Base-by-base conservation (phyloP, 2,329 filamentous ascomycete genomes). In the Penicillium concentricum region DNA sequence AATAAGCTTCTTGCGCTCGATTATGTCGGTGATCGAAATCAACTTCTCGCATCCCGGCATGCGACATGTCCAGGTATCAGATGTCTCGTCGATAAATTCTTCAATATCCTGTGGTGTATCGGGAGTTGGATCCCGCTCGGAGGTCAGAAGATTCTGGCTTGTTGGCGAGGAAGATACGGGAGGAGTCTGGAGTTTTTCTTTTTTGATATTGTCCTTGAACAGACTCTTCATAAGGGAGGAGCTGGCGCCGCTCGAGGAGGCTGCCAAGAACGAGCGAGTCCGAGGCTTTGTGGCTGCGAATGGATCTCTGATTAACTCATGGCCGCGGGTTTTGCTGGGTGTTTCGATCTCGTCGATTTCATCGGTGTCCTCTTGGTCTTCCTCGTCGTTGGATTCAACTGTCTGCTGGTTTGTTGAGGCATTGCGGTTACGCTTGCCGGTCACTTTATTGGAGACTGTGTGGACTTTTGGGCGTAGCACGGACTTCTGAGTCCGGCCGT, bases 381-480 rank as follows among this genome's bases (percentile, higher is more conserved):
- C 61, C 26, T 67, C 61, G 20, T 77, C 74, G 57, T 67, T 69
- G 58, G 57, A 70, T 53, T 68, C 64, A 34, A 56, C 20, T 13
- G 37, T 43, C 42, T 66, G 56, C 24, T 67, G 65, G 34, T 66
- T 59, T 28, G 59, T 56, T 16, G 60, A 63, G 39, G 64, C 57
- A 45, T 71, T 72, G 51, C 74, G 67, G 22, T 74, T 74, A 38
- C 76, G 72, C 60, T 78, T 78, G 38, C 76, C 75, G 22, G 72
- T 73, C 42, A 72, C 67, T 56, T 76, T 77, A 2, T 69, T 68
- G 12, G 77, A 77, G 18, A 74, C 62, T 4, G 71, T 67, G 51
- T 66, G 70, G n/a, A 68, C 54, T 51, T 76, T 78, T 1, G 77
- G 77, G 7, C 77, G 75, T 13, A 79, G 68, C 3, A 79, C 73